A percentile compares a stretch with the other conserved stretches of the same genome.
Conservation (phyloP, 129 eudicot species). For the Silybum marianum region DNA sequence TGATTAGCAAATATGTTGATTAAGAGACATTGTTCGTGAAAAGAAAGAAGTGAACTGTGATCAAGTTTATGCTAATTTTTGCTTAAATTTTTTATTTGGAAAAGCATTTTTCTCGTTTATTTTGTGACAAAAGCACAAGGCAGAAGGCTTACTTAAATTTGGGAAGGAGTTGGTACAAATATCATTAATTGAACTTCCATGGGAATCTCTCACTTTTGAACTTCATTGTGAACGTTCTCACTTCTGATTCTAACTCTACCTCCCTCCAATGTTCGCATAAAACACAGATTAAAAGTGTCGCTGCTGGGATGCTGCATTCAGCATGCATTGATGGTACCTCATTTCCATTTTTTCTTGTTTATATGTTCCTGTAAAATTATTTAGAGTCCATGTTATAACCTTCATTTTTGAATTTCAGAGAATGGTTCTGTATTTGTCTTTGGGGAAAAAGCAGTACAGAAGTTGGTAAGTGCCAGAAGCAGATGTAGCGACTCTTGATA, state of each 20-base stretch:
- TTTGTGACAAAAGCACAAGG: not conserved
- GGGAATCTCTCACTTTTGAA: not conserved
- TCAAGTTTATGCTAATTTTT: not conserved
- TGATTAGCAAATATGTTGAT: not conserved
- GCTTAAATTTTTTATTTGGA: not conserved
- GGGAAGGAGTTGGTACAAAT: not conserved
- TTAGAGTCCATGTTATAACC: not conserved
- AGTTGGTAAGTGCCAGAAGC: conserved; percentile 54
- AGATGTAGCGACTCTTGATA: conserved; percentile 18
- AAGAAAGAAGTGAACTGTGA: not conserved
- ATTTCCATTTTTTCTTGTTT: not conserved
- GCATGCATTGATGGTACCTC: conserved; percentile 86
- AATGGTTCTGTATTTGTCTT: conserved; percentile 73
- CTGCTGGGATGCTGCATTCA: conserved; percentile 97
- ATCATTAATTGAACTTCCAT: not conserved
- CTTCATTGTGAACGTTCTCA: not conserved
- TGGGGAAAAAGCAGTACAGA: conserved; percentile 73
- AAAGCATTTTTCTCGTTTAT: conserved; percentile 6
- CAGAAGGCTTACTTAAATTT: not conserved
- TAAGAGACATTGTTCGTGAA: not conserved
- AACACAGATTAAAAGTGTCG: conserved; percentile 61
- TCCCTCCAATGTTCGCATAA: conserved; percentile 15
- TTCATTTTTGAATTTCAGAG: conserved; percentile 48
- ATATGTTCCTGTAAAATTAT: not conserved
- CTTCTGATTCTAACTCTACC: not conserved